Evolutionary conservation across 805 yeast species (phyloP).

Genomic region (Kuraishia floccosa): DNA sequence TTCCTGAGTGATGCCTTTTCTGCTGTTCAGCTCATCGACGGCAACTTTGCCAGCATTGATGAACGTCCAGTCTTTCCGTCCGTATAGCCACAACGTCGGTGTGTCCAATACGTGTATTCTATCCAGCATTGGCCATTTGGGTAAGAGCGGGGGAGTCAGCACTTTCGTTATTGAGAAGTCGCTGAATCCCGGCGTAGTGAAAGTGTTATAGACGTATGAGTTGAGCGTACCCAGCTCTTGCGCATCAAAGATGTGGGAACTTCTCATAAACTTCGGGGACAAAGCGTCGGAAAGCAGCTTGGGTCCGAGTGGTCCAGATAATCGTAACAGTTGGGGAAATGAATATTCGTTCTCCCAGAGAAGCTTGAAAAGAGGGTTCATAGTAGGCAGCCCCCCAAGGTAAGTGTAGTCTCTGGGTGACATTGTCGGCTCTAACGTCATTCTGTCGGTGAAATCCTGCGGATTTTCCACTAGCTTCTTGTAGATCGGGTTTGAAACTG

Average conservation of each 20-base stretch:
- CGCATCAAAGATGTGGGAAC: conserved; percentile 6
- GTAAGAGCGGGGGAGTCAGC: conserved; percentile 47
- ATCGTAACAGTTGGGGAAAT: conserved; percentile 35
- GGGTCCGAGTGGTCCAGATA: conserved; percentile 26
- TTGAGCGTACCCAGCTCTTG: conserved; percentile 11
- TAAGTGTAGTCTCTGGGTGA: conserved; percentile 33
- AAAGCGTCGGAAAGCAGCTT: conserved; percentile 14
- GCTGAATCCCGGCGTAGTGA: conserved; percentile 17
- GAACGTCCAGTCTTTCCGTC: conserved; percentile 70
- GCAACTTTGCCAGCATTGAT: conserved; percentile 43
- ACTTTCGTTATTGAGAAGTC: conserved; percentile 31
- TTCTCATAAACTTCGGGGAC: conserved; percentile 15
- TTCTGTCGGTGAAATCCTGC: conserved; percentile 3
- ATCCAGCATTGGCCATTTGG: conserved; percentile 57
- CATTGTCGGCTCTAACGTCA: conserved; percentile 21
- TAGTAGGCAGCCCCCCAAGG: conserved; percentile 32
- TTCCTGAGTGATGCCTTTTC: conserved; percentile 3
- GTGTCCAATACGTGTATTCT: conserved; percentile 26
- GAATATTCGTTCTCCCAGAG: conserved; percentile 32
- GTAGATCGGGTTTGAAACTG: conserved; percentile 32
- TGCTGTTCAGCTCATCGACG: conserved; percentile 13
- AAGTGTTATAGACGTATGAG: conserved; percentile 19
- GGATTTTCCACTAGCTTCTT: conserved; percentile 1
- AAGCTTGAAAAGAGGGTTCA: conserved; percentile 18
- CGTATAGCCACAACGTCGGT: conserved; percentile 41